Conservation (phyloP, 164 flowering plant species). For the Dillenia turbinata region DNA sequence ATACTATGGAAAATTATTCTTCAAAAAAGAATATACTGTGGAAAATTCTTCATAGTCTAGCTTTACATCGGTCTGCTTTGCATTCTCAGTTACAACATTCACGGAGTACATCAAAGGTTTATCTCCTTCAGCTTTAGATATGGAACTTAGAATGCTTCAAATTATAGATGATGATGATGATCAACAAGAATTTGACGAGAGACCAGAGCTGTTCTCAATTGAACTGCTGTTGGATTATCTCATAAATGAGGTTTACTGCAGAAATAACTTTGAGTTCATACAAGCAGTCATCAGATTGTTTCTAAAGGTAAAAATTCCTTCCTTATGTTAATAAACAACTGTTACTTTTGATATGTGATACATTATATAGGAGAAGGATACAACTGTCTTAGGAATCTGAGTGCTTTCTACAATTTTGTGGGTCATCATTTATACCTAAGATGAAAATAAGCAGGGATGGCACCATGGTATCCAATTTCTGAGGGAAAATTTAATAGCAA, state of each 20-base stretch:
- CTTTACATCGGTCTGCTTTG: background rate
- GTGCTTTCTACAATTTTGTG: background rate
- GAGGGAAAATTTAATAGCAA: no score
- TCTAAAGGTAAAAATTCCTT: conserved; percentile 52
- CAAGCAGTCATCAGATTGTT: conserved; percentile 84
- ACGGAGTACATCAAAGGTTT: conserved; percentile 79
- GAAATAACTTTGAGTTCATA: conserved; percentile 84
- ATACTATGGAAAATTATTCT: background rate
- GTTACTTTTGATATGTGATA: background rate
- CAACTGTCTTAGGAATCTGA: background rate
- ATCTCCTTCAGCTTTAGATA: conserved; percentile 82
- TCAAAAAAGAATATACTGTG: background rate
- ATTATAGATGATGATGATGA: conserved; percentile 71
- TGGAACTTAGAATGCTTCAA: conserved; percentile 95
- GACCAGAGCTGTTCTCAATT: conserved; percentile 57
- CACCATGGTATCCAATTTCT: no score
- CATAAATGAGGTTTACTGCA: conserved; percentile 60
- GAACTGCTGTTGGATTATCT: conserved; percentile 84
- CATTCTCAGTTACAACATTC: conserved; percentile 63
- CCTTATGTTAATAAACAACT: background rate
- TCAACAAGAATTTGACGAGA: conserved; percentile 44
- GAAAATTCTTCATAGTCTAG: background rate
- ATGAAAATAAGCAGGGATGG: no score
- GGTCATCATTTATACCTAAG: background rate
- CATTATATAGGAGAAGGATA: background rate